Evolutionary conservation across 2,329 filamentous ascomycete species (phyloP), one percentile per base, ranked within the genome.

Genomic region (Aspergillus sp.): DNA sequence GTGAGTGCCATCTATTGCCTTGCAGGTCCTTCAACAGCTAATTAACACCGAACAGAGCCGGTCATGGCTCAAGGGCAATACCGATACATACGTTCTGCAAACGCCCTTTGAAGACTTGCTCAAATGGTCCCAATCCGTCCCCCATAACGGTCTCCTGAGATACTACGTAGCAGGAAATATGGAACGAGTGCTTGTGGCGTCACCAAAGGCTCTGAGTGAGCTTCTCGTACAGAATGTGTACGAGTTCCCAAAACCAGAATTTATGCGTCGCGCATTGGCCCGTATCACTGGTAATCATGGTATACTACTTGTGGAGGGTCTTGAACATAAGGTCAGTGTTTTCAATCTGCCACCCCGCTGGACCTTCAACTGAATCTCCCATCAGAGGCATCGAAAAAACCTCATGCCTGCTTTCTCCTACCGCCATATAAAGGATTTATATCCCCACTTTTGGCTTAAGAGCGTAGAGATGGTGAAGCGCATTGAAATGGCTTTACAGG

Each of bases 391-490:
- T 76, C 83, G 93, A 47, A 92, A 89, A 71, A 86, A 88, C 57
- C 83, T 96, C 17, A 85, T 88, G 77, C 91, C 91, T 0, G 90
- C 91, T 2, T 96, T 96, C 72, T 82, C 86, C n/a, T 96, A 91
- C 69, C 84, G 91, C 20, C 90, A 96, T 67, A 80, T 96, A 71
- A 96, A 95, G 70, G 84, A 93, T 58, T 77, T 96, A 13, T 95
- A 96, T 66, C 88, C 91, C 0, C 77, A 89, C 5, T 96, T 97
- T 73, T 96, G 91, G 91, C 67, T 76, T 19, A 96, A 96, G 75
- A 83, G 87, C 1, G 74, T 82, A 7, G 87, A 93, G 70, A 83
- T 88, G 65, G 85, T 87, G 5, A 74, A 83, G 19, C 82, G 82
- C 50, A 87, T 96, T 56, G 76, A 64, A 68, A 73, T 62, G 69